Base-by-base conservation (phyloP, 306 rosid genomes). In the Cicer bijugum region DNA sequence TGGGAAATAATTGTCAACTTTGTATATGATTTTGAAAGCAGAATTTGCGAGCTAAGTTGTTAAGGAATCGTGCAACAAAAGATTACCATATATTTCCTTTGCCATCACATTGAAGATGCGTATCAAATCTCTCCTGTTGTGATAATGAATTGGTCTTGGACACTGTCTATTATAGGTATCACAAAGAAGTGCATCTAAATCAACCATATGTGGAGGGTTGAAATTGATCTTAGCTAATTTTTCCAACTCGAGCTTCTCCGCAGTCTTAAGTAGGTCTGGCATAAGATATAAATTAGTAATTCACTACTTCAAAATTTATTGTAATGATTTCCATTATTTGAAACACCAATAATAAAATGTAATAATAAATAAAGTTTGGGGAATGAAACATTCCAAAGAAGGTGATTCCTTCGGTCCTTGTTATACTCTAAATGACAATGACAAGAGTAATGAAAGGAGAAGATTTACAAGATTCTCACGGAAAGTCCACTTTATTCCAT, bases 121-220 rank as follows among this genome's bases (percentile, higher is more conserved):
- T 47, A 85, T 57, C 60, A 85, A 53, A 55, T 82, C 82, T 56
- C 47, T 62, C 53, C 88, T 75, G 23, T 72, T 82, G 64, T 37
- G 45, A 72, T 85, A 85, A 67, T 85, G 86, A 75, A 79, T 15
- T 61, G 80, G 80, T 76, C 42, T 76, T n/a, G 88, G 88, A 69
- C 62, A 42, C 52, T 20, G 45, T 53, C 44, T 67, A 40, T 23
- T 63, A 48, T 71, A 85, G 62, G 75, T 52, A 55, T 85, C 80
- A 61, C n/a, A 52, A 67, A 85, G 84, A 46, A 85, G 80, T 28
- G 33, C 58, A 64, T 85, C 84, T 55, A 85, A 81, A 56, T 15
- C 69, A 35, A 20, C 17, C 0, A 75, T 9, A 12, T 14, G 11
- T 4, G 17, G 67, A 52, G 78, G 70, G 28, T 38, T 53, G 51